Percentiles rank a stretch among this genome's conserved stretches.
phyloP scores from a whole-genome alignment of 768 basidiomycete species.

The Podaxis sp. region DNA sequence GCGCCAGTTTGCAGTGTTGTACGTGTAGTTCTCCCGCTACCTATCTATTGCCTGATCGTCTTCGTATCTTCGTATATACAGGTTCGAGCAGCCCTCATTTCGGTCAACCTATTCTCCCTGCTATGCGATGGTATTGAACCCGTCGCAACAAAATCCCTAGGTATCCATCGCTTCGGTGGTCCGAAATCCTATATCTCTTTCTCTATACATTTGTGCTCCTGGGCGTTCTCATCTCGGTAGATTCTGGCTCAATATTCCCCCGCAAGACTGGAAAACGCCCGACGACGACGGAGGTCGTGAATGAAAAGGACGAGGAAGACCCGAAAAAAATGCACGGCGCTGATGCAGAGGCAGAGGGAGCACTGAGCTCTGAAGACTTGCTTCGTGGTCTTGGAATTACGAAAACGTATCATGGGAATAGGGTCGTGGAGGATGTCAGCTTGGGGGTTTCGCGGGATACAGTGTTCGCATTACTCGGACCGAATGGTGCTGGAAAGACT shows the following conservation, averaged over 20 bases:
- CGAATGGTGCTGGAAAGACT: constrained; percentile 83
- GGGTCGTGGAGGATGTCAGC: constrained; percentile 70
- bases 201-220: constrained; percentile 55
- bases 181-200: constrained; percentile 73
- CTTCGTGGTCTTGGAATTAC: constrained; percentile 60
- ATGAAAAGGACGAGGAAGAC: constrained; percentile 6
- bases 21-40: constrained; percentile 23
- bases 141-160: constrained; percentile 43
- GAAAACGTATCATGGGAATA: constrained; percentile 52
- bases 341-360: constrained; percentile 44
- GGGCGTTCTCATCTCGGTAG: constrained; percentile 62
- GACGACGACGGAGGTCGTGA: not conserved
- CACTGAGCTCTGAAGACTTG: constrained; percentile 45
- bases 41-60: not conserved
- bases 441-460: constrained; percentile 61
- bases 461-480: constrained; percentile 69
- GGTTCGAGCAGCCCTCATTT: constrained; percentile 69
- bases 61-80: constrained; percentile 19
- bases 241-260: constrained; percentile 58
- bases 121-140: constrained; percentile 55
- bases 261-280: constrained; percentile 27
- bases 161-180: constrained; percentile 64
- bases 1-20: constrained; percentile 70
- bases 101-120: constrained; percentile 71
- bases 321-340: constrained; percentile 43